Base-by-base conservation (phyloP, 768 basidiomycete genomes). In the Lactifluus rugatus region DNA sequence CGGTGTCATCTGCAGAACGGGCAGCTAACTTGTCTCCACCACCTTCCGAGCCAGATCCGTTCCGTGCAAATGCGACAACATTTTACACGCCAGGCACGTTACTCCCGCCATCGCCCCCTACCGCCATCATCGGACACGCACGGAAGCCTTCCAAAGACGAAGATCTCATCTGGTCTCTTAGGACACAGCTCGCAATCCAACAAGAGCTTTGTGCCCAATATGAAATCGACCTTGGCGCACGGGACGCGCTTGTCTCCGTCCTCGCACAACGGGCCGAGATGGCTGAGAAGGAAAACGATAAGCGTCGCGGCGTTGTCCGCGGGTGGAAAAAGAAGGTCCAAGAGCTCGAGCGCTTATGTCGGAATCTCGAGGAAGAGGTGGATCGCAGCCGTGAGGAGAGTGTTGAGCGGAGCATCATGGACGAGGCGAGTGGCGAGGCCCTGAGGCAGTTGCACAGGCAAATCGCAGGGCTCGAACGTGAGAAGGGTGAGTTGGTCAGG, bases 331-430 rank as follows among this genome's bases (percentile, higher is more conserved):
- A 86, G 74, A 87, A 87, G 62, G 84, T 89, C 3, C 75, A 76
- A 53, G 87, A 89, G 62, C 72, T 92, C 48, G 87, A 91, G 71
- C 78, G 75, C 61, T 74, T 80, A 59, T 83, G 84, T 52, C 77
- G 82, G 16, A 72, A 75, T 56, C 75, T 86, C 31, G 87, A 95
- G 73, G 92, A 94, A 67, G 88, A 94, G 67, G 87, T 94, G 28
- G 94, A 97, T 60, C 76, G 81, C 7, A 87, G 86, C 44, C 77
- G 92, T 41, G 83, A 88, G 64, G 89, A 89, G 66, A 89, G 85
- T 65, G 74, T 91, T 70, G 86, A 88, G 59, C 74, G 84, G 19
- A 88, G 90, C 61, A 72, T 94, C 41, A 93, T 95, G 77, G 87
- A 89, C 65, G 85, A 84, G 62, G 85, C 88, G 1, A 88, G 86